Conservation (phyloP, 345 rosid genomes). For the Melaleuca alternifolia region DNA sequence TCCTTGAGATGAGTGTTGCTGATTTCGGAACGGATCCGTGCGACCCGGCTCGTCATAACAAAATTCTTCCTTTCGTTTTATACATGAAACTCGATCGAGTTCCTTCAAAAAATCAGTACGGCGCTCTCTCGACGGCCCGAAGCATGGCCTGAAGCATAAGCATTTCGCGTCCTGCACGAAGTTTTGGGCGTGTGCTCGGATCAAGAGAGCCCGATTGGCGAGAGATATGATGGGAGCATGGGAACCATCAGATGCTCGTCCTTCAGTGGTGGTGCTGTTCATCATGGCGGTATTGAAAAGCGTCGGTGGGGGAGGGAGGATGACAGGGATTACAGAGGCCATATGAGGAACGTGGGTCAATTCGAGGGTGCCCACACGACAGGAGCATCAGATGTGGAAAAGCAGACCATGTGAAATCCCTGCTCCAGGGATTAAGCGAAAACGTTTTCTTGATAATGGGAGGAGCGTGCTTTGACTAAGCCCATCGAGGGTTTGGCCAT, state of each 20-base stretch:
- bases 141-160: not conserved
- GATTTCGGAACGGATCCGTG: not conserved
- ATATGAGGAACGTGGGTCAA: not conserved
- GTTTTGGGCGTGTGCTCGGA: no score
- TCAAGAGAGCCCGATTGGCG: not conserved
- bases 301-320: not conserved
- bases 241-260: not conserved
- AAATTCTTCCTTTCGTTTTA: not conserved
- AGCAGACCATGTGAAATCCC: not conserved
- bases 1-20: not conserved
- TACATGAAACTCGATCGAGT: not conserved
- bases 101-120: not conserved
- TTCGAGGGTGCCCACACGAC: not conserved
- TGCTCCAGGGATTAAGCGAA: not conserved
- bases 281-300: not conserved
- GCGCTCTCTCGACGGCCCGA: not conserved
- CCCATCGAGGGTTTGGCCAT: not conserved
- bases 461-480: not conserved
- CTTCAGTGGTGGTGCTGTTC: not conserved
- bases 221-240: not conserved
- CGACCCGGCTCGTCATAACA: not conserved
- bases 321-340: not conserved
- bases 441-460: not conserved
- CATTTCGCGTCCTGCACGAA: not conserved
- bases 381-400: not conserved